phyloP scores from a whole-genome alignment of 2,329 filamentous ascomycete species.

The Teratosphaeria viscida region DNA sequence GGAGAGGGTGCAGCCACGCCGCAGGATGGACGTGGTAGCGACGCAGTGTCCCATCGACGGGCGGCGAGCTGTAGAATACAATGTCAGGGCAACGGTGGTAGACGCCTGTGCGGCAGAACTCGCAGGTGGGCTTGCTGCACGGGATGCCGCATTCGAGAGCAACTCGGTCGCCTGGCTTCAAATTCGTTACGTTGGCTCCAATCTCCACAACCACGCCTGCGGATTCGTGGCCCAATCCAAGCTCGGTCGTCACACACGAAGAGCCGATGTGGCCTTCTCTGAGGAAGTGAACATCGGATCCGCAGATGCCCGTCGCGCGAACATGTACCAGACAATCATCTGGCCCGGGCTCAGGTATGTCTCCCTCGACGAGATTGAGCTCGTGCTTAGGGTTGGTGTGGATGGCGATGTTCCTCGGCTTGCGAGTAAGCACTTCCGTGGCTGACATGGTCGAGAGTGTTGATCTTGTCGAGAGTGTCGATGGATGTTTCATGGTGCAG shows the following conservation, averaged over 20 bases:
- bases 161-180: slow-evolving; percentile 21
- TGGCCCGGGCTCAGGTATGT: slow-evolving; percentile 16
- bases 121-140: slow-evolving; percentile 20
- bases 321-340: slow-evolving; percentile 24
- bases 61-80: slow-evolving; percentile 23
- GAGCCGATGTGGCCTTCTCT: slow-evolving; percentile 20
- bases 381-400: slow-evolving; percentile 24
- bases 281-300: slow-evolving; percentile 24
- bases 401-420: slow-evolving; percentile 23
- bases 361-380: slow-evolving; percentile 15
- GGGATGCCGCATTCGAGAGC: slow-evolving; percentile 25
- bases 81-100: slow-evolving; percentile 22
- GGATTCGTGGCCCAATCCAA: slow-evolving; percentile 22
- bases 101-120: slow-evolving; percentile 19
- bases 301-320: slow-evolving; percentile 25
- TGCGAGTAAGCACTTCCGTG: slow-evolving; percentile 14
- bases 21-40: slow-evolving; percentile 22
- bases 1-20: slow-evolving; percentile 25
- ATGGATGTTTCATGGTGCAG: background rate
- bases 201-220: slow-evolving; percentile 17
- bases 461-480: background rate
- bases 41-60: slow-evolving; percentile 20
- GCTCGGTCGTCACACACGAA: slow-evolving; percentile 12
- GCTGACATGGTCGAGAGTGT: background rate
- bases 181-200: slow-evolving; percentile 13